Evolutionary conservation across 2,329 filamentous ascomycete species (phyloP), one percentile per base, ranked within the genome.

Genomic region (Mycocentrospora acerina): DNA sequence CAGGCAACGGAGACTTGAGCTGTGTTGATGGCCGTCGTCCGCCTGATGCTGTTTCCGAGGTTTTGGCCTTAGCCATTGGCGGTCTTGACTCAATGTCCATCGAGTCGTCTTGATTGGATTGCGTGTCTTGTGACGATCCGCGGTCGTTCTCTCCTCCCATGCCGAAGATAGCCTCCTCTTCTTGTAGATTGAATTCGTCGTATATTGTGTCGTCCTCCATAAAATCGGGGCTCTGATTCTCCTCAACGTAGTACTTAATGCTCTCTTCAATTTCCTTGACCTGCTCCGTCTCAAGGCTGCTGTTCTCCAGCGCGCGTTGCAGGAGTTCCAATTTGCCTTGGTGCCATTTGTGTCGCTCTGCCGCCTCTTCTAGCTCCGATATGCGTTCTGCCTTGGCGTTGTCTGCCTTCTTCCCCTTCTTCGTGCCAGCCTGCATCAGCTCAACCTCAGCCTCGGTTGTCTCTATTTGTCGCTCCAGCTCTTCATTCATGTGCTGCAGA

Each of bases 331-430:
- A 77, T 66, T 95, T 95, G 50, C 83, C 82, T 63, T 95, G 87
- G 65, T 98, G 93, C 87, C 89, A 97, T 70, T 95, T 96, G 75
- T 97, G 91, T 57, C 86, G 83, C 67, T 98, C 93, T 55, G 90
- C 89, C 57, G 85, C 77, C 44, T 80, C 76, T 60, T 95, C 86
- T 52, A 98, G 85, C 64, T 93, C 86, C 37, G 88, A 82, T 73
- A 97, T 83, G 43, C 91, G 84, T 51, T 95, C 91, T 3, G 87
- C 84, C 70, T 94, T 96, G 51, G 80, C 77, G 29, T 75, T 78
- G 55, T 94, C 88, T n/a, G 51, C 44, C 67, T 86, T 88, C 75
- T 96, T 97, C 61, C 90, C 88, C 74, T 95, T 96, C 76, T 96
- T 97, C 76, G 94, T 82, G 16, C 85, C 90, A 16, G 86, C 86